These are phyloP conservation scores for Trichoderma citrinoviride DNA, from an alignment of 2,329 filamentous ascomycete species.

Conservation along the genomic window DNA sequence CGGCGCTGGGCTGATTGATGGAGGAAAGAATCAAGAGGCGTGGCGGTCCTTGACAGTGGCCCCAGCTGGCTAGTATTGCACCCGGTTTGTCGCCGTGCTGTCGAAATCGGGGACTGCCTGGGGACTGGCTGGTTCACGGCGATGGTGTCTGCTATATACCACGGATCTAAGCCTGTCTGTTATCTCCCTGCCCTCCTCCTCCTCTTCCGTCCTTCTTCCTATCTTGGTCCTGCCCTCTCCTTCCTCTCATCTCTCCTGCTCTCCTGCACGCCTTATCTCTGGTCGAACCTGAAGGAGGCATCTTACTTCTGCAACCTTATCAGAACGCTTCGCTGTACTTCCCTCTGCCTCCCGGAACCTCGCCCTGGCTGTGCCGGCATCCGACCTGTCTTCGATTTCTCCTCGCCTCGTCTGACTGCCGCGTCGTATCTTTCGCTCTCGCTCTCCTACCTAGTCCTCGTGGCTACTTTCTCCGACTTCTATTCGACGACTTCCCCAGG, in stretches of 20 bases:
- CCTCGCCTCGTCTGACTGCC: neutral
- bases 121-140: neutral
- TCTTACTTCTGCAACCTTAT: conserved; percentile 22
- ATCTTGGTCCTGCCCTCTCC: conserved; percentile 11
- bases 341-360: conserved; percentile 12
- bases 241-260: conserved; percentile 12
- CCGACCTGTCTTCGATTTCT: conserved; percentile 1
- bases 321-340: neutral
- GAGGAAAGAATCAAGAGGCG: conserved; percentile 7
- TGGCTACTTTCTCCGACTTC: conserved; percentile 14
- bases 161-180: conserved; percentile 5
- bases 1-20: conserved; percentile 14
- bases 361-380: conserved; percentile 20
- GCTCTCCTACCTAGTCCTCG: conserved; percentile 19
- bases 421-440: neutral
- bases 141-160: conserved; percentile 13
- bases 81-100: conserved; percentile 17
- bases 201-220: conserved; percentile 11
- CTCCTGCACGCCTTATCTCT: conserved; percentile 19
- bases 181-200: conserved; percentile 18
- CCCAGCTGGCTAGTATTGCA: neutral
- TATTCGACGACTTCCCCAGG: conserved; percentile 9
- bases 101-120: conserved; percentile 13
- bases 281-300: conserved; percentile 7
- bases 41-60: conserved; percentile 10